A percentile compares a stretch with the other conserved stretches of the same genome.
Conservation (phyloP, 768 basidiomycete genomes). For the Boletus edulis region DNA sequence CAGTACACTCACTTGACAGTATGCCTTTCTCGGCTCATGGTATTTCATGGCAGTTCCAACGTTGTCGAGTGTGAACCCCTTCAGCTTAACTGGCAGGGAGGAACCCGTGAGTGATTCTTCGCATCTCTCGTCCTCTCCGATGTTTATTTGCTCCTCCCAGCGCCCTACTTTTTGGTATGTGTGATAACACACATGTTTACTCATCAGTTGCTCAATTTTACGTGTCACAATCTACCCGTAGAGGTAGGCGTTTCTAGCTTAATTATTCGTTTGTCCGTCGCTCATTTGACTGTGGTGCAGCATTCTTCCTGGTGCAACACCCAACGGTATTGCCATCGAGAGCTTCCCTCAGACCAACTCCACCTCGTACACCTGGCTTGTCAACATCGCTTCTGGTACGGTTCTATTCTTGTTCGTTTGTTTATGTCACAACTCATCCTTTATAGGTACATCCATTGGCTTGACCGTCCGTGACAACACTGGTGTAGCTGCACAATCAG, state of each 20-base stretch:
- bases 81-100: slow-evolving; percentile 53
- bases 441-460: slow-evolving; percentile 50
- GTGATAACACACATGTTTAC: background rate
- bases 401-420: background rate
- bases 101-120: slow-evolving; percentile 42
- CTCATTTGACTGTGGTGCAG: slow-evolving; percentile 32
- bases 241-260: slow-evolving; percentile 33
- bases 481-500: slow-evolving; percentile 50
- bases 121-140: background rate
- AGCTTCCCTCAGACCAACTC: slow-evolving; percentile 41
- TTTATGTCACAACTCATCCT: background rate
- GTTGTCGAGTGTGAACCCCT: slow-evolving; percentile 59
- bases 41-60: slow-evolving; percentile 35
- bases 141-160: slow-evolving; percentile 30
- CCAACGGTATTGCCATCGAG: slow-evolving; percentile 43
- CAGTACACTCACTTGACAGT: slow-evolving; percentile 27
- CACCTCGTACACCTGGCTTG: slow-evolving; percentile 52
- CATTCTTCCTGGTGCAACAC: slow-evolving; percentile 50
- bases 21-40: background rate
- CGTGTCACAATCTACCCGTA: slow-evolving; percentile 17
- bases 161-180: slow-evolving; percentile 65
- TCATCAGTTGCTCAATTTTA: background rate
- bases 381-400: slow-evolving; percentile 47
- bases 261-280: background rate
- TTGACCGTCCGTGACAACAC: slow-evolving; percentile 59